Percentiles rank a stretch among this genome's conserved stretches.
Evolutionary conservation across 495 filamentous ascomycete genomes (phyloP).

Genomic region (Penicillium lividum): DNA sequence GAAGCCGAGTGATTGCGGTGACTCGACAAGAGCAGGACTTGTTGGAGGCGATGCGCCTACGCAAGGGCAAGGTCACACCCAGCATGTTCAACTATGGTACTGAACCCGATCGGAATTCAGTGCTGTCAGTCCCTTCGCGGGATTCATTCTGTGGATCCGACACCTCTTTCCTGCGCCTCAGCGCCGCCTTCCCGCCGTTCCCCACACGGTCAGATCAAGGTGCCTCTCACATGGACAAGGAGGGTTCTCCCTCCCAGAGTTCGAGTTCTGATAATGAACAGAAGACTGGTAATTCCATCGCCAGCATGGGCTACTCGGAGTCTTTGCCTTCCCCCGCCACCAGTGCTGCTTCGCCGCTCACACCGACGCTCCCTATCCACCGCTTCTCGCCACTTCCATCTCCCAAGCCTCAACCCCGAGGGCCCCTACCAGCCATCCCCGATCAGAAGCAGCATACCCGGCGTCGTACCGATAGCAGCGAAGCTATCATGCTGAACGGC

Average conservation of each 20-base stretch:
- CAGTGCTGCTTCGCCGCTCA: constrained; percentile 43
- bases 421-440: constrained; percentile 41
- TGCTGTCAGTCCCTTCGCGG: constrained; percentile 36
- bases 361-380: constrained; percentile 47
- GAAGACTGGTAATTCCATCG: constrained; percentile 35
- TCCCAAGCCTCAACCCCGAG: constrained; percentile 42
- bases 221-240: constrained; percentile 32
- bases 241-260: constrained; percentile 30
- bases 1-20: constrained; percentile 77
- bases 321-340: constrained; percentile 43
- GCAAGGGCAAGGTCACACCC: constrained; percentile 74
- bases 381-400: constrained; percentile 46
- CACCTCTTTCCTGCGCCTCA: constrained; percentile 48
- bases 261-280: constrained; percentile 40
- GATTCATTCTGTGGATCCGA: constrained; percentile 43
- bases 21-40: constrained; percentile 83
- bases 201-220: constrained; percentile 28
- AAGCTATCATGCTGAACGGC: constrained; percentile 38
- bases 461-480: constrained; percentile 49
- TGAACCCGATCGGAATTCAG: constrained; percentile 30
- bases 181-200: constrained; percentile 34
- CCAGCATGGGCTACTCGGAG: constrained; percentile 41
- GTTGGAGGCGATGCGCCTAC: constrained; percentile 76
- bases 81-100: constrained; percentile 56
- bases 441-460: constrained; percentile 40